Percentiles rank a stretch among this genome's conserved stretches.
Evolutionary conservation across 2,329 filamentous ascomycete species (phyloP).

Genomic region (Aspergillus ruber): DNA sequence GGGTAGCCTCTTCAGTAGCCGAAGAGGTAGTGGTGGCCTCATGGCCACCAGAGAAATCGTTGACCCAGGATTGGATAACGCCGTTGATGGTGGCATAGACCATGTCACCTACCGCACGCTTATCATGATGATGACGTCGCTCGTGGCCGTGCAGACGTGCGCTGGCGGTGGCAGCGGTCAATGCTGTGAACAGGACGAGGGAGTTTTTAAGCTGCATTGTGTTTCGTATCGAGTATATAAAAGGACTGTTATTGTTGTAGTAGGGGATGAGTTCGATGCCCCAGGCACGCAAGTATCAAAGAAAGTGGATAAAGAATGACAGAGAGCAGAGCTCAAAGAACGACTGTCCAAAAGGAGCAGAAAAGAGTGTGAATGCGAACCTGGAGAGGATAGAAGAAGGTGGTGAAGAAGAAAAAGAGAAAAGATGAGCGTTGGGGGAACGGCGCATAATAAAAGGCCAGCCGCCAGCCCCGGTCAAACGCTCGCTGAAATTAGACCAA

Average conservation of each 20-base stretch:
- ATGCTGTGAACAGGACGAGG: slow-evolving; percentile 28
- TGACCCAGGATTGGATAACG: slow-evolving; percentile 28
- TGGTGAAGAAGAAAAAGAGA: neutral
- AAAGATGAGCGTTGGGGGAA: neutral
- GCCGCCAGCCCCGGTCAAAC: too few relatives aligned
- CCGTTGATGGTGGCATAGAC: slow-evolving; percentile 30
- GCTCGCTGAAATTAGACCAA: too few relatives aligned
- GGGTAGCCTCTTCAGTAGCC: slow-evolving; percentile 7
- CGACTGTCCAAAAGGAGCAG: neutral
- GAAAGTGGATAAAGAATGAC: slow-evolving; percentile 1
- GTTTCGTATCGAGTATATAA: neutral
- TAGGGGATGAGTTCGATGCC: neutral
- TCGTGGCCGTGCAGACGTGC: slow-evolving; percentile 34
- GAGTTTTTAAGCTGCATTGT: slow-evolving; percentile 36
- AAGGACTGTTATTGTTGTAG: neutral
- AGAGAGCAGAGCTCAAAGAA: neutral
- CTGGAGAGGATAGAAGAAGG: neutral
- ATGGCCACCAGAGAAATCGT: slow-evolving; percentile 22
- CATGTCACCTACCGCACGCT: slow-evolving; percentile 27
- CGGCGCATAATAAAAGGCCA: neutral
- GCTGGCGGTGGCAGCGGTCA: slow-evolving; percentile 30
- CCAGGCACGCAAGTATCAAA: neutral
- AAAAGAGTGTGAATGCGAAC: neutral
- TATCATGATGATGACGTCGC: slow-evolving; percentile 30
- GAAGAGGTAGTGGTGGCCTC: slow-evolving; percentile 7